Conservation (phyloP, 495 filamentous ascomycete species). For the Penicillium verhagenii region DNA sequence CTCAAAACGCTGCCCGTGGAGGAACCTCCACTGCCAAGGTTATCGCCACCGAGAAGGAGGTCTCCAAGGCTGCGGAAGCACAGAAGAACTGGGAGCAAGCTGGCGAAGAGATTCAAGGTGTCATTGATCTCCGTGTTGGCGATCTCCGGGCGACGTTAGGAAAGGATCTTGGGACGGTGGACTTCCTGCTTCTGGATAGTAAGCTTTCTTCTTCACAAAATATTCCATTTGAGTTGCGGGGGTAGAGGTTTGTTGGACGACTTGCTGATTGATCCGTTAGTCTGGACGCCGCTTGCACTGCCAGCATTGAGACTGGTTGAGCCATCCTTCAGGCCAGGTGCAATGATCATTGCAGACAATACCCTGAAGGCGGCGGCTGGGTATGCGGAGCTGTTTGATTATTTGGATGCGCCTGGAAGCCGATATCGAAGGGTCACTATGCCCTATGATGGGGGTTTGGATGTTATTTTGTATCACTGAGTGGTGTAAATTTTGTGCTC, state of each 20-base stretch:
- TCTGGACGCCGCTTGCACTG: constrained; percentile 53
- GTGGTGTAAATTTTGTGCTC: background rate
- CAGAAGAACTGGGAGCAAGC: constrained; percentile 47
- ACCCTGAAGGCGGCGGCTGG: constrained; percentile 27
- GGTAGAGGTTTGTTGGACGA: too few species aligned
- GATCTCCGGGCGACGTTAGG: constrained; percentile 53
- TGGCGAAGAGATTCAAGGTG: constrained; percentile 38
- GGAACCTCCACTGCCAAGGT: constrained; percentile 34
- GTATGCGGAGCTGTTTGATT: constrained; percentile 39
- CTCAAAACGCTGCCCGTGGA: constrained; percentile 21
- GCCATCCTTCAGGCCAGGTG: constrained; percentile 43
- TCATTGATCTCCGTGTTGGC: constrained; percentile 56
- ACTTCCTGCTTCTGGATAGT: constrained; percentile 59
- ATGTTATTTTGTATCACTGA: constrained; percentile 25
- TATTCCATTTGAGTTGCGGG: too few species aligned
- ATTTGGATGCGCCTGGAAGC: constrained; percentile 23
- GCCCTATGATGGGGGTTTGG: constrained; percentile 22
- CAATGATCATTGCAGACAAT: constrained; percentile 54
- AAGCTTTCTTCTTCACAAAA: constrained; percentile 12
- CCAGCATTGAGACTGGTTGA: constrained; percentile 49
- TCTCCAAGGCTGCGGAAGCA: constrained; percentile 44
- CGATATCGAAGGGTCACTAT: constrained; percentile 19
- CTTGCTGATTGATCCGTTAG: constrained; percentile 33
- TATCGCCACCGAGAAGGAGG: constrained; percentile 58
- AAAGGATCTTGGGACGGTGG: constrained; percentile 42